Evolutionary conservation across 2,329 filamentous ascomycete genomes (phyloP).

Genomic region (Fusarium piperis): DNA sequence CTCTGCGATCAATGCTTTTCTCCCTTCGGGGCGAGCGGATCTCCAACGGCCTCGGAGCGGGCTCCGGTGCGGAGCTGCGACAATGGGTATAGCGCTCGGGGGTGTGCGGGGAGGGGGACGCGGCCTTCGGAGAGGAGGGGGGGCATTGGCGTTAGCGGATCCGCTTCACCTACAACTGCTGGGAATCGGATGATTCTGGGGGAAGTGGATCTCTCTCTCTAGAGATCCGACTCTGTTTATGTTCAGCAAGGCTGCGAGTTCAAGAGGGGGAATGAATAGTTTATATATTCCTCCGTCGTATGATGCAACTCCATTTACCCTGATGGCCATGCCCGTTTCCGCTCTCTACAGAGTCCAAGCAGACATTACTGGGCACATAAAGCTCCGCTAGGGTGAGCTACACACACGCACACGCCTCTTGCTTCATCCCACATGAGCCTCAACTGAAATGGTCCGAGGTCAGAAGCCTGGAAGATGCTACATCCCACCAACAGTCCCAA

Average conservation of each 20-base stretch:
- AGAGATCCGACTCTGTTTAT: neutral
- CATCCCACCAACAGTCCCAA: neutral
- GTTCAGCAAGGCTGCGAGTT: neutral
- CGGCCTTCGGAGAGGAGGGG: conserved; percentile 6
- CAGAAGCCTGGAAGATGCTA: neutral
- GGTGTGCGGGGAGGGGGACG: conserved; percentile 5
- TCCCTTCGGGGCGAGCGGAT: neutral
- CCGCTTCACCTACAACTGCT: conserved; percentile 1
- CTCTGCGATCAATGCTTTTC: conserved; percentile 12
- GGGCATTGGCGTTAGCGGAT: neutral
- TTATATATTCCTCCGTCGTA: conserved; percentile 8
- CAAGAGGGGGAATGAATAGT: neutral
- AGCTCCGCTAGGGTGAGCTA: neutral
- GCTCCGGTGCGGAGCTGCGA: conserved; percentile 23
- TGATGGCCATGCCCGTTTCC: neutral
- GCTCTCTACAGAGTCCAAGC: neutral
- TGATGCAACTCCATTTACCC: conserved; percentile 5
- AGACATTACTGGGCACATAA: neutral
- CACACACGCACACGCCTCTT: neutral
- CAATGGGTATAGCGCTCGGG: conserved; percentile 23
- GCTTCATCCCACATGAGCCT: conserved; percentile 1
- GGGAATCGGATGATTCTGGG: neutral
- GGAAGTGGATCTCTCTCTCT: neutral
- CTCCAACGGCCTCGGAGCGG: neutral
- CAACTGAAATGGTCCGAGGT: neutral